Evolutionary conservation across 2,329 filamentous ascomycete genomes (phyloP).

Genomic region (Huntiella bhutanensis): DNA sequence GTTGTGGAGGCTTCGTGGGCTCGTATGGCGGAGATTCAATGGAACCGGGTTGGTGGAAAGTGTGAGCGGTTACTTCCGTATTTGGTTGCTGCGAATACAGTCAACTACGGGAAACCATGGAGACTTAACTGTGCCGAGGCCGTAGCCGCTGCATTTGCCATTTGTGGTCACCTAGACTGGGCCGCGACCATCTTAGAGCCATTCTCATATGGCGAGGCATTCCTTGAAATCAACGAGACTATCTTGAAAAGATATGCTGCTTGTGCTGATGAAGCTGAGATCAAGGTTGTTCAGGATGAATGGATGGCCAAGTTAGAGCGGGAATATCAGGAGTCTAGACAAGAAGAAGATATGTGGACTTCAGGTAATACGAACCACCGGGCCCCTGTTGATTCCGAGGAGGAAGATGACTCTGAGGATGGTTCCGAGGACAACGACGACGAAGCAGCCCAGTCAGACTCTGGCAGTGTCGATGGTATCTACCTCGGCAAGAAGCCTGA

Average conservation of each 20-base stretch:
- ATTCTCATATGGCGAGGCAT: conserved; percentile 76
- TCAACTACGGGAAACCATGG: conserved; percentile 96
- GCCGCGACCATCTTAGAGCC: conserved; percentile 63
- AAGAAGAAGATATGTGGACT: conserved; percentile 68
- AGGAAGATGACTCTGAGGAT: conserved; percentile 32
- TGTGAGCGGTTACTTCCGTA: conserved; percentile 85
- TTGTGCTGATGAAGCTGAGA: conserved; percentile 58
- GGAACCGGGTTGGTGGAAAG: conserved; percentile 77
- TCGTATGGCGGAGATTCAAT: conserved; percentile 75
- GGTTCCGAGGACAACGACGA: conserved; percentile 29
- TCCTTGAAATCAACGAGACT: conserved; percentile 75
- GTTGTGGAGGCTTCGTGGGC: conserved; percentile 98
- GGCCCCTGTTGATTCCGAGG: conserved; percentile 30
- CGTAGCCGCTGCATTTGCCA: conserved; percentile 77
- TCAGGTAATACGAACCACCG: conserved; percentile 70
- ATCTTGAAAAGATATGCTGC: conserved; percentile 70
- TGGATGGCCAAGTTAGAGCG: conserved; percentile 83
- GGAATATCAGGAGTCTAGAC: conserved; percentile 68
- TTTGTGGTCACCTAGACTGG: conserved; percentile 85
- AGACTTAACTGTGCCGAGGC: conserved; percentile 91
- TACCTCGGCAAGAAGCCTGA: conserved; percentile 37
- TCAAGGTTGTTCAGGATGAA: conserved; percentile 68
- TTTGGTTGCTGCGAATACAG: conserved; percentile 85
- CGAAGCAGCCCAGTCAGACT: conserved; percentile 24
- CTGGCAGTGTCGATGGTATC: conserved; percentile 35